Percentiles rank a stretch among this genome's conserved stretches.
Evolutionary conservation across 106 monocot genomes (phyloP).

Genomic region (Acorus gramineus): DNA sequence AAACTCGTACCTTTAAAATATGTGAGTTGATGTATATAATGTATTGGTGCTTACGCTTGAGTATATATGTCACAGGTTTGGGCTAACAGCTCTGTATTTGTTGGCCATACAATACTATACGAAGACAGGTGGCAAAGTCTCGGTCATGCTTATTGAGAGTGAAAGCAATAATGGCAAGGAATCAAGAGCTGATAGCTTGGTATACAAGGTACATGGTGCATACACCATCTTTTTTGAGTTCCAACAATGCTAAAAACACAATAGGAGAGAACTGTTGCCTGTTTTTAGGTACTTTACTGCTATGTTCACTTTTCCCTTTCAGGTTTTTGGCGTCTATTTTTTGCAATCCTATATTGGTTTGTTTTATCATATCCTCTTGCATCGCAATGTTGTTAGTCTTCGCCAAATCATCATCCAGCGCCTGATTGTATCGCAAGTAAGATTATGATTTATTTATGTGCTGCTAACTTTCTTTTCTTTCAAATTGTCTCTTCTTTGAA

Average conservation of each 20-base stretch:
- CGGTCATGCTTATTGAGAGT: slow-evolving; percentile 64
- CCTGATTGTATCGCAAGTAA: slow-evolving; percentile 79
- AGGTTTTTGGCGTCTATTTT: slow-evolving; percentile 97
- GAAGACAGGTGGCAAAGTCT: slow-evolving; percentile 74
- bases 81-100: slow-evolving; percentile 59
- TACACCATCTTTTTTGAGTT: background rate
- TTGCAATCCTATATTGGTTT: slow-evolving; percentile 93
- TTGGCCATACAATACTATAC: slow-evolving; percentile 87
- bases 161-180: slow-evolving; percentile 75
- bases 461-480: background rate
- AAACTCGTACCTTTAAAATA: no score
- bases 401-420: slow-evolving; percentile 77
- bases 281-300: background rate
- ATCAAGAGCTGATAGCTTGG: slow-evolving; percentile 84
- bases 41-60: no score
- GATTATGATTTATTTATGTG: slow-evolving; percentile 4
- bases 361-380: slow-evolving; percentile 72
- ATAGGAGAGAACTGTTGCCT: background rate
- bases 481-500: background rate
- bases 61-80: slow-evolving; percentile 38
- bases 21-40: no score
- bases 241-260: no score
- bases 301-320: slow-evolving; percentile 4
- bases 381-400: slow-evolving; percentile 61
- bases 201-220: slow-evolving; percentile 56